Percentiles rank a stretch among this genome's conserved stretches.
Evolutionary conservation across 2,329 filamentous ascomycete genomes (phyloP).

Genomic region (Botryotinia globosa): DNA sequence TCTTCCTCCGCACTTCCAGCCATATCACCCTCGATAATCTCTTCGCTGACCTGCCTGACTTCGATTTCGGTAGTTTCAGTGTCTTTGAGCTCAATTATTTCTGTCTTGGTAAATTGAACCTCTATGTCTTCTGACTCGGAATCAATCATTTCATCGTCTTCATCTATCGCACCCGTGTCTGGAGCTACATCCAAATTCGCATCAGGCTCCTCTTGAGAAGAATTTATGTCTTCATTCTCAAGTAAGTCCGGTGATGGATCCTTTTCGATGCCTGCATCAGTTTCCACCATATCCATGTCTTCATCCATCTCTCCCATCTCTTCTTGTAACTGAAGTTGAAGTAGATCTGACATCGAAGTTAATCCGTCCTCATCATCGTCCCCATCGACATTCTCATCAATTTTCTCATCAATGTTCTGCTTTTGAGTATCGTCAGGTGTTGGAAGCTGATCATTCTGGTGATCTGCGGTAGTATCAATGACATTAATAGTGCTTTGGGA

Average conservation of each 20-base stretch:
- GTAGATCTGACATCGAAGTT: slow-evolving; percentile 12
- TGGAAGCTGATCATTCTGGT: slow-evolving; percentile 7
- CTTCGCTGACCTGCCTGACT: not conserved
- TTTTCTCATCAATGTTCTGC: not conserved
- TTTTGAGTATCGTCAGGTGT: slow-evolving; percentile 19
- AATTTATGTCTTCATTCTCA: not conserved
- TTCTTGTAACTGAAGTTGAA: slow-evolving; percentile 17
- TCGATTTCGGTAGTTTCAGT: slow-evolving; percentile 1
- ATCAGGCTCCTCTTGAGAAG: not conserved
- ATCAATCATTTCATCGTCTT: not conserved
- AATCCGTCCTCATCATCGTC: not conserved
- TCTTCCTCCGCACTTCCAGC: not conserved
- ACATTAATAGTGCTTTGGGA: not conserved
- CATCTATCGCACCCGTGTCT: not conserved
- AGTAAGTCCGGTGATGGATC: not conserved
- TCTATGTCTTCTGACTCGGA: not conserved
- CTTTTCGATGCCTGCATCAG: not conserved
- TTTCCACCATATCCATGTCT: not conserved
- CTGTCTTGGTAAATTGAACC: not conserved
- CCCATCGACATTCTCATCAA: not conserved
- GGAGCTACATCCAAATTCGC: not conserved
- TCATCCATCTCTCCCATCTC: slow-evolving; percentile 16
- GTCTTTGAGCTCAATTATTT: not conserved
- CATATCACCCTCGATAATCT: not conserved
- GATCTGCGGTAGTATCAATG: not conserved